Base-by-base conservation (phyloP, 176 grass and related monocot genomes). In the Eleusine indica region DNA sequence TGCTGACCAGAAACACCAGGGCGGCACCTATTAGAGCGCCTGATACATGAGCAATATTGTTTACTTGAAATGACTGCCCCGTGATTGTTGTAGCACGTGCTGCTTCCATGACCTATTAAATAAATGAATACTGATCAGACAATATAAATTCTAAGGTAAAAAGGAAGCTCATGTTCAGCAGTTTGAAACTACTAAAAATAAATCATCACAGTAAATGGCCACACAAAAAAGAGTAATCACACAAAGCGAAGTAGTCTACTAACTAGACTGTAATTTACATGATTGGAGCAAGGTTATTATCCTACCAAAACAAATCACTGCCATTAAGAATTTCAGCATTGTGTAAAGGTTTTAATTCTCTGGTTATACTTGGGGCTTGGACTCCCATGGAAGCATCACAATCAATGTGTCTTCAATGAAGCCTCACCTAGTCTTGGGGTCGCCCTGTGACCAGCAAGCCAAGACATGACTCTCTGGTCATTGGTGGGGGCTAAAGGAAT, bases 21-120 rank as follows among this genome's bases (percentile, higher is more conserved):
- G 88, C 89, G 15, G 91, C 96, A 81, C 96, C 96, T 70, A 99
- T 96, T 41, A 96, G 79, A 90, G 96, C 96, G 83, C 96, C 96
- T 62, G 96, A 99, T 38, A 99, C 73, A 91, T 99, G 96, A 46
- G 96, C 93, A 73, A 91, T 92, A 73, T 96, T 90, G 89, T 99
- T 99, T 39, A 99, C 93, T 88, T 91, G 87, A 73, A 87, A 73
- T 40, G 91, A 88, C 5, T 90, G 68, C 11, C 89, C 89, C 16
- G 61, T 90, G 43, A 87, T 75, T 43, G 87, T 80, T 17, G 96
- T 92, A 54, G 96, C 96, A 61, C 89, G 87, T 67, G 93, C 96
- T 9, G 93, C 96, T 87, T 99, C 96, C 89, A 99, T 91, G 35
- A 99, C 96, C 96, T 99, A 67, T 58, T 15, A 60, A 32, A 29